Conservation (phyloP, 495 filamentous ascomycete genomes). For the Aspergillus heteromorphus region DNA sequence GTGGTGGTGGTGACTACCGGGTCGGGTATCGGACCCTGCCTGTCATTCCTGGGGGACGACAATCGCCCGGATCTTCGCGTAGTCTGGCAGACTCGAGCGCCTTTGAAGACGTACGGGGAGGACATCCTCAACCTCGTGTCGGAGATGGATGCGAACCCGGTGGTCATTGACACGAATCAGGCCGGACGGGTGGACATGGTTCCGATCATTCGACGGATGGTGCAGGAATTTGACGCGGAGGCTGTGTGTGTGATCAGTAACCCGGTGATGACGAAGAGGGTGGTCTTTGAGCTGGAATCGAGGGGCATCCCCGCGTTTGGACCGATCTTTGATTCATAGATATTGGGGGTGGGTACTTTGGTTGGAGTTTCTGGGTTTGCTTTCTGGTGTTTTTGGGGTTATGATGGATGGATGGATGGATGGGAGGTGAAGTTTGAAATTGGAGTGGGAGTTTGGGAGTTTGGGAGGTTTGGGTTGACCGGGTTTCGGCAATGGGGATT, state of each 20-base stretch:
- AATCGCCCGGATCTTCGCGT: conserved; percentile 49
- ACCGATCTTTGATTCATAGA: conserved; percentile 74
- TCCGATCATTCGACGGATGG: conserved; percentile 52
- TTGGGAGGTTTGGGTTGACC: not conserved
- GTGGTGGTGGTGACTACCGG: conserved; percentile 77
- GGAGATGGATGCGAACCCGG: conserved; percentile 46
- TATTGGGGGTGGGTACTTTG: conserved; percentile 1
- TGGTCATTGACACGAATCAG: conserved; percentile 50
- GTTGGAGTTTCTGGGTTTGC: not conserved
- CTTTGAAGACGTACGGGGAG: conserved; percentile 49
- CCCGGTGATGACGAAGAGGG: conserved; percentile 61
- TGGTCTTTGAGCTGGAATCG: conserved; percentile 69
- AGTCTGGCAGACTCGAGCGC: conserved; percentile 54
- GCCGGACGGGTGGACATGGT: conserved; percentile 49
- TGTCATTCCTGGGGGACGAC: conserved; percentile 45
- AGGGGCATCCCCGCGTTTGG: conserved; percentile 69
- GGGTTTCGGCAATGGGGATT: not conserved
- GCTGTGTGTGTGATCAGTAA: conserved; percentile 76
- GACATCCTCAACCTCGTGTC: conserved; percentile 46
- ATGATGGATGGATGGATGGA: not conserved
- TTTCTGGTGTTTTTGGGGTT: not conserved
- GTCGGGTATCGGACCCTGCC: conserved; percentile 67
- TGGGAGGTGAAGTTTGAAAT: not conserved
- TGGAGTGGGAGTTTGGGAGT: not conserved
- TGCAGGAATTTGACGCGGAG: conserved; percentile 56